Evolutionary conservation across 2,329 filamentous ascomycete species (phyloP).

Genomic region (Microdochium nivale): DNA sequence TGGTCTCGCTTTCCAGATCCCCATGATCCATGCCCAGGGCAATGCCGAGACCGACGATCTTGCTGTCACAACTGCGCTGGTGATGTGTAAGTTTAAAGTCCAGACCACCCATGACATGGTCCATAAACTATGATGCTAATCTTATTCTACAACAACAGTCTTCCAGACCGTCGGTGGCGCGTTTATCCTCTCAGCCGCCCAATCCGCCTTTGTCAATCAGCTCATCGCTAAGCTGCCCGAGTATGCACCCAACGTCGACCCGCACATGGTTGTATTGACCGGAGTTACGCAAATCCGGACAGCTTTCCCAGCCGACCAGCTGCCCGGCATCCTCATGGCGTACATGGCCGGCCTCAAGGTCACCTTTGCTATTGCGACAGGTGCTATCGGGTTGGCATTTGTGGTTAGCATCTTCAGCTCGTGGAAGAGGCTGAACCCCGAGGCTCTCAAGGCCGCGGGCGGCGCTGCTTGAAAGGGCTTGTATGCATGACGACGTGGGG

Average conservation of each 20-base stretch:
- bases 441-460: not conserved
- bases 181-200: conserved; percentile 28
- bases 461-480: not conserved
- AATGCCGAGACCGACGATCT: conserved; percentile 20
- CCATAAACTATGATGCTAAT: not conserved
- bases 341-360: conserved; percentile 56
- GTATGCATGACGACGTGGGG: too few relatives aligned
- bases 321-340: conserved; percentile 41
- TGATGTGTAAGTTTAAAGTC: conserved; percentile 2
- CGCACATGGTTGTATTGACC: conserved; percentile 20
- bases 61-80: conserved; percentile 14
- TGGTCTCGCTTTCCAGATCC: conserved; percentile 24
- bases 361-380: conserved; percentile 40
- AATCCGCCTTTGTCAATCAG: conserved; percentile 25
- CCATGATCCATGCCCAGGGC: conserved; percentile 26
- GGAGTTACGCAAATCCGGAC: conserved; percentile 42
- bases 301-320: conserved; percentile 33
- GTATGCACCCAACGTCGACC: conserved; percentile 21
- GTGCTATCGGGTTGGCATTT: conserved; percentile 26
- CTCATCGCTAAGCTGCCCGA: conserved; percentile 11
- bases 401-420: conserved; percentile 16
- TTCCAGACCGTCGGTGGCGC: conserved; percentile 31
- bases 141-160: conserved; percentile 8
- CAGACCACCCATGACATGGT: not conserved
- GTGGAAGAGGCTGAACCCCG: conserved; percentile 13